Conservation (phyloP, 306 rosid genomes). For the Pterocarpus santalinus region DNA sequence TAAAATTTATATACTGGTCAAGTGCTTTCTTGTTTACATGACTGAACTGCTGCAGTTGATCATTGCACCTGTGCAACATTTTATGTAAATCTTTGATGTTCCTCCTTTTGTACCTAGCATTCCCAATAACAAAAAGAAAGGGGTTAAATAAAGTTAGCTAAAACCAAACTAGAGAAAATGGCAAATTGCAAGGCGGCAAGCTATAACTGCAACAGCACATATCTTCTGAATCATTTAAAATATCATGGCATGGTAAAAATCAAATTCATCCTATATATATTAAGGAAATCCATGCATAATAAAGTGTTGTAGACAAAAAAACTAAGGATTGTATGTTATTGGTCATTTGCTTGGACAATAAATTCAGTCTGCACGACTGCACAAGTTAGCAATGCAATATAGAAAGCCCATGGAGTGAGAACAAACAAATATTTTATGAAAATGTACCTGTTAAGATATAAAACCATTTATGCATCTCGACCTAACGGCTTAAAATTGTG, state of each 20-base stretch:
- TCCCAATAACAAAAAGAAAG: slow-evolving; percentile 43
- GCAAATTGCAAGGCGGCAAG: slow-evolving; percentile 1
- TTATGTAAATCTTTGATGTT: slow-evolving; percentile 82
- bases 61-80: slow-evolving; percentile 91
- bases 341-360: not conserved
- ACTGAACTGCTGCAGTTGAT: slow-evolving; percentile 89
- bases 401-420: slow-evolving; percentile 5
- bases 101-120: slow-evolving; percentile 81
- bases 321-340: slow-evolving; percentile 14
- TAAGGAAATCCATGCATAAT: not conserved
- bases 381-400: slow-evolving; percentile 34
- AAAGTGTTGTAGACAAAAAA: not conserved
- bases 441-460: not conserved
- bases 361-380: slow-evolving; percentile 5
- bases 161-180: slow-evolving; percentile 16
- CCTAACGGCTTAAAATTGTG: too few species aligned
- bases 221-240: slow-evolving; percentile 16
- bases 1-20: slow-evolving; percentile 93
- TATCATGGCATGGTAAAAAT: not conserved
- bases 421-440: not conserved
- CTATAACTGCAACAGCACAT: slow-evolving; percentile 28
- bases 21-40: slow-evolving; percentile 99
- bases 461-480: too few species aligned
- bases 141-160: slow-evolving; percentile 13
- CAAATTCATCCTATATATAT: not conserved